These are phyloP conservation scores for Candida succiphila DNA, from an alignment of 805 yeast species.

Conservation along the genomic window DNA sequence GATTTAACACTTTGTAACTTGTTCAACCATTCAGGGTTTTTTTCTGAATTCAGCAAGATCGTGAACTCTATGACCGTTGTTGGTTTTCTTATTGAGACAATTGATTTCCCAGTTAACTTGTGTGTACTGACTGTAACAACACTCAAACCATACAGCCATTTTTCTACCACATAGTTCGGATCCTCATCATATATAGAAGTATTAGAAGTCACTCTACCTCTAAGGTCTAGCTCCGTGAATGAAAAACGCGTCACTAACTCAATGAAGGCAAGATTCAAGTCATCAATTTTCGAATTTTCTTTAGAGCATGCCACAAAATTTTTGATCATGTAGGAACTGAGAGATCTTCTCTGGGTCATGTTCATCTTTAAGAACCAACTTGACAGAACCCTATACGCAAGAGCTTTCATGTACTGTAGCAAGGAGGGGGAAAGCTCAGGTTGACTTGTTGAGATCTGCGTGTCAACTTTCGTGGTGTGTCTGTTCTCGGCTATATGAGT, in stretches of 20 bases:
- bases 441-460: constrained; percentile 39
- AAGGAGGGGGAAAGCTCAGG: constrained; percentile 37
- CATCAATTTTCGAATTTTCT: constrained; percentile 25
- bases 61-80: constrained; percentile 48
- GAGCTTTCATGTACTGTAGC: constrained; percentile 48
- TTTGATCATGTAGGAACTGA: constrained; percentile 55
- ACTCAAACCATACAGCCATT: constrained; percentile 56
- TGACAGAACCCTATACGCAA: constrained; percentile 61
- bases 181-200: constrained; percentile 6
- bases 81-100: constrained; percentile 49
- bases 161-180: constrained; percentile 16
- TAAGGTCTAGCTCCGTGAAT: constrained; percentile 50
- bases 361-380: constrained; percentile 64
- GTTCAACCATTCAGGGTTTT: constrained; percentile 20
- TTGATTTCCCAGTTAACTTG: constrained; percentile 38
- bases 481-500: constrained; percentile 9
- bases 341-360: constrained; percentile 42
- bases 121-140: constrained; percentile 50
- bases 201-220: constrained; percentile 20
- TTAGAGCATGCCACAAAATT: constrained; percentile 32
- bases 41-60: constrained; percentile 29
- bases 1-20: constrained; percentile 10
- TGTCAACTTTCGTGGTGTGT: constrained; percentile 31
- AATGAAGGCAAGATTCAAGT: constrained; percentile 49
- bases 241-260: constrained; percentile 65